Conservation (phyloP, 805 yeast species). For the Sugiyamaella smithiae region DNA sequence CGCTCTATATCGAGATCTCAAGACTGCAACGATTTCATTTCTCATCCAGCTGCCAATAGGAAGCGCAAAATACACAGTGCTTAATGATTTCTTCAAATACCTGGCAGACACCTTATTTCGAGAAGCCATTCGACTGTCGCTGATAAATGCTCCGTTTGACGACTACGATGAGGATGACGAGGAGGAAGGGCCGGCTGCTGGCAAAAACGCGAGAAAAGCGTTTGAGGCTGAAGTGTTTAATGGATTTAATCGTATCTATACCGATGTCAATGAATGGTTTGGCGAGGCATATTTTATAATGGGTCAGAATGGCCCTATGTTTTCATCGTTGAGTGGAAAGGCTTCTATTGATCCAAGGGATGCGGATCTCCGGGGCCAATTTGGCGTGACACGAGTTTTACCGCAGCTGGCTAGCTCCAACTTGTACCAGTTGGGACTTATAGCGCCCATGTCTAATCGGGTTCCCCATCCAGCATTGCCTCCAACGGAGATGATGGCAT, state of each 20-base stretch:
- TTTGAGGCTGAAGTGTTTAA: slow-evolving; percentile 26
- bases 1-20: slow-evolving; percentile 30
- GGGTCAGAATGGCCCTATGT: slow-evolving; percentile 70
- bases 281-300: slow-evolving; percentile 71
- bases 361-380: slow-evolving; percentile 63
- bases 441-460: slow-evolving; percentile 45
- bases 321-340: slow-evolving; percentile 66
- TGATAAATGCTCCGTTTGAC: slow-evolving; percentile 13
- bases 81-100: slow-evolving; percentile 31
- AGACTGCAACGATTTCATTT: slow-evolving; percentile 29
- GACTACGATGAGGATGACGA: slow-evolving; percentile 11
- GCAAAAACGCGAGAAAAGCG: slow-evolving; percentile 2
- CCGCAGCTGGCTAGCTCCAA: slow-evolving; percentile 46
- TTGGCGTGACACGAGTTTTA: slow-evolving; percentile 62
- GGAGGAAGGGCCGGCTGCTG: slow-evolving; percentile 2
- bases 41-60: slow-evolving; percentile 28
- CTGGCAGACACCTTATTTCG: slow-evolving; percentile 33
- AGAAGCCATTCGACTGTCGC: slow-evolving; percentile 33
- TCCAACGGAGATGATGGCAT: slow-evolving; percentile 50
- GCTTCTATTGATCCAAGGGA: slow-evolving; percentile 76
- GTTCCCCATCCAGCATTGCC: slow-evolving; percentile 50
- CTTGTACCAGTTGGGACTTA: slow-evolving; percentile 43
- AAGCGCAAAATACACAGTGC: slow-evolving; percentile 27
- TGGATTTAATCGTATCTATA: slow-evolving; percentile 38
- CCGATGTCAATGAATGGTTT: slow-evolving; percentile 77